Evolutionary conservation across 1,139 yeast genomes (phyloP).

Genomic region (Candida frijolesensis): DNA sequence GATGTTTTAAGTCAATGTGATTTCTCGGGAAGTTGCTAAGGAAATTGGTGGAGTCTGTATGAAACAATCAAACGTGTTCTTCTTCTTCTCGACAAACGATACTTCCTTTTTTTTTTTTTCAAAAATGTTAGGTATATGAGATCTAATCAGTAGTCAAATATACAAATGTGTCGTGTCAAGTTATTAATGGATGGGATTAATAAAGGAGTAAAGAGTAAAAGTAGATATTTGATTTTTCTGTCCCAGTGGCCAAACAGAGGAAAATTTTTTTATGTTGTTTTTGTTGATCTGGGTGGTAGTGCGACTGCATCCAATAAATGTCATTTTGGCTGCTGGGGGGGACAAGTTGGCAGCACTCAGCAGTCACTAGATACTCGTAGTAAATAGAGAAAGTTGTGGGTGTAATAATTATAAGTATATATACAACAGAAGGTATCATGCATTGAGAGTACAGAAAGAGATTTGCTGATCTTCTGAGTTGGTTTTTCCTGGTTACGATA

Average conservation of each 20-base stretch:
- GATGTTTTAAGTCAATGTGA: conserved; percentile 7
- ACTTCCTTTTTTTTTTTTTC: not conserved
- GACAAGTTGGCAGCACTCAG: too few relatives aligned
- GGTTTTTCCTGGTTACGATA: too few relatives aligned
- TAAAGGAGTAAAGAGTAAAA: not conserved
- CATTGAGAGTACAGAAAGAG: too few relatives aligned
- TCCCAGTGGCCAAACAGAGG: conserved; percentile 2
- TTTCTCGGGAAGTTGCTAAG: not conserved
- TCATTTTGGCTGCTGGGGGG: too few relatives aligned
- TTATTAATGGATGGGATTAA: not conserved
- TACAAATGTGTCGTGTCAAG: conserved; percentile 9
- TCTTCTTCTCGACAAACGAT: not conserved
- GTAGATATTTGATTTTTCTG: not conserved
- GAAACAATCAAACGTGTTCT: not conserved
- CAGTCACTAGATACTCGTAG: too few relatives aligned
- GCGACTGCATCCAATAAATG: not conserved
- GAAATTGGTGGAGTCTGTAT: not conserved
- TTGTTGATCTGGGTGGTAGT: conserved; percentile 1
- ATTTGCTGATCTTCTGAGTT: too few relatives aligned
- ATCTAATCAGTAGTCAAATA: conserved; percentile 38
- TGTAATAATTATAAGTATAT: too few relatives aligned
- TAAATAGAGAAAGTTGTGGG: too few relatives aligned
- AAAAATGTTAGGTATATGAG: conserved; percentile 16
- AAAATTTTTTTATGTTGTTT: not conserved
- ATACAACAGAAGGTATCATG: too few relatives aligned